Conservation (phyloP, 805 yeast species). For the Dipodascopsis uninucleata region DNA sequence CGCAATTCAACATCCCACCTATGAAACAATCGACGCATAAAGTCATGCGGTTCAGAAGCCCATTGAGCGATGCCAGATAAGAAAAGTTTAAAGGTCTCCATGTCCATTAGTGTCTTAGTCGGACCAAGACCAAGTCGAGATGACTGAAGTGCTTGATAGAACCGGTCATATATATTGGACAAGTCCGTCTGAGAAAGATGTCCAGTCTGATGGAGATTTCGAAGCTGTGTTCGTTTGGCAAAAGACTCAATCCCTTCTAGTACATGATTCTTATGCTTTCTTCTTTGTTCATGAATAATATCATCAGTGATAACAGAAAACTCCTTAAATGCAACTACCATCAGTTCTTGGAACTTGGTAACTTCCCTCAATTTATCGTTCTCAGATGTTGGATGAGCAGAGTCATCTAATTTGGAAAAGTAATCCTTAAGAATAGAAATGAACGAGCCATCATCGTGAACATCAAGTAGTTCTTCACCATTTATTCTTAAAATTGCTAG, state of each 20-base stretch:
- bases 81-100: slow-evolving; percentile 65
- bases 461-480: slow-evolving; percentile 73
- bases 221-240: slow-evolving; percentile 84
- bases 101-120: slow-evolving; percentile 63
- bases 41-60: slow-evolving; percentile 47
- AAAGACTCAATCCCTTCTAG: slow-evolving; percentile 82
- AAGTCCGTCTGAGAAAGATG: slow-evolving; percentile 57
- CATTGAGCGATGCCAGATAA: slow-evolving; percentile 80
- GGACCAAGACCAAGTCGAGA: slow-evolving; percentile 46
- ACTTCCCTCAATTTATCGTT: slow-evolving; percentile 61
- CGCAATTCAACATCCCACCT: slow-evolving; percentile 63
- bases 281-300: slow-evolving; percentile 63
- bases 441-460: slow-evolving; percentile 90
- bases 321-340: slow-evolving; percentile 90
- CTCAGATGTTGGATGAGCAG: slow-evolving; percentile 69
- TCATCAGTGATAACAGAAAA: slow-evolving; percentile 77
- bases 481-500: slow-evolving; percentile 84
- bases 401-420: slow-evolving; percentile 64
- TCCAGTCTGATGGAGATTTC: slow-evolving; percentile 75
- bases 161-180: slow-evolving; percentile 77
- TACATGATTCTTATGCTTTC: slow-evolving; percentile 68
- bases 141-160: slow-evolving; percentile 71
- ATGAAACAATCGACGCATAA: slow-evolving; percentile 60
- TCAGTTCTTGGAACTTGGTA: slow-evolving; percentile 81
- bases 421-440: slow-evolving; percentile 80